These are phyloP conservation scores for Jacaranda mimosifolia DNA, from an alignment of 257 asterid species.

Conservation along the genomic window DNA sequence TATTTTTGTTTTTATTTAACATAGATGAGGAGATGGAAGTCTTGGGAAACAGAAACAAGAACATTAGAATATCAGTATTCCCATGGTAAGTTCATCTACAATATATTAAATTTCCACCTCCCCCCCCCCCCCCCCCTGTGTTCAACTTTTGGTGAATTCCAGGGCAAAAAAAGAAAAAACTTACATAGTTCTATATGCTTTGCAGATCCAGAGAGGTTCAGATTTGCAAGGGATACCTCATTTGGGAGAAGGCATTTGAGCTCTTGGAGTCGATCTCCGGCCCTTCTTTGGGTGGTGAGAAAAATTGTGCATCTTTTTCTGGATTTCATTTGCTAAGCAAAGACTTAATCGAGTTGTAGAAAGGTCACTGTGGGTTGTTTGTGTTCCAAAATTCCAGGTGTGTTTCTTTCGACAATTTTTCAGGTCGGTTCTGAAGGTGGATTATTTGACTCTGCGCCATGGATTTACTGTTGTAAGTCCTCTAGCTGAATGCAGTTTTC, in stretches of 20 bases:
- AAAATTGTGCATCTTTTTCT: background rate
- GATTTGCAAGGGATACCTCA: conserved; percentile 67
- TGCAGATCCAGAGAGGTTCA: conserved; percentile 66
- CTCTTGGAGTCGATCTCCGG: conserved; percentile 59
- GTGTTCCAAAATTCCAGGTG: conserved; percentile 43
- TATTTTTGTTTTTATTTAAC: background rate
- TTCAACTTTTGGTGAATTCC: background rate
- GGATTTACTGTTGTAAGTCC: conserved; percentile 61
- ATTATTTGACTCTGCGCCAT: conserved; percentile 65
- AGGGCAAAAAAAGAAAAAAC: background rate
- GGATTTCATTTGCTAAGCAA: background rate
- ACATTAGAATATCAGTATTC: conserved; percentile 60
- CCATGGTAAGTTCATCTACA: conserved; percentile 43
- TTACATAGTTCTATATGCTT: background rate
- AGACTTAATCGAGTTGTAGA: too few species aligned
- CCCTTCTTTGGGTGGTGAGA: conserved; percentile 56
- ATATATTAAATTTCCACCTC: too few species aligned
- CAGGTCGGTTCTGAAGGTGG: conserved; percentile 63
- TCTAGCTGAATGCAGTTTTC: background rate
- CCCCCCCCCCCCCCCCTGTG: too few species aligned
- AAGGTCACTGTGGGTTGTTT: too few species aligned
- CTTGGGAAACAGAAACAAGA: conserved; percentile 76
- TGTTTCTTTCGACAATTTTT: conserved; percentile 71
- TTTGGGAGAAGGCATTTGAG: conserved; percentile 68
- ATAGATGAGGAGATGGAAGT: conserved; percentile 77